phyloP scores from a whole-genome alignment of 768 basidiomycete genomes.

The Russula virescens region DNA sequence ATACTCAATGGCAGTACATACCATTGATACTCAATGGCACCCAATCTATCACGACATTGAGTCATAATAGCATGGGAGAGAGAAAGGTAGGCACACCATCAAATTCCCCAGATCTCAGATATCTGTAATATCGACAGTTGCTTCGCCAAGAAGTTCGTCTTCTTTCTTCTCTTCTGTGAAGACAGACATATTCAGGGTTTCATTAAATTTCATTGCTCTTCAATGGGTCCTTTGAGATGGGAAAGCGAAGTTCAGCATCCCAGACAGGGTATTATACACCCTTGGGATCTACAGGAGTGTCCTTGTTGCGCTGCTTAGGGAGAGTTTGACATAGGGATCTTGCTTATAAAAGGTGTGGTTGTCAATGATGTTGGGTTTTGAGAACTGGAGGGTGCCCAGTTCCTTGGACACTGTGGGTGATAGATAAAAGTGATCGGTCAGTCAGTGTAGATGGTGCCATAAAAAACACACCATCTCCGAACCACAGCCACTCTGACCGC shows the following conservation, averaged over 20 bases:
- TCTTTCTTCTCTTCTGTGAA: conserved; percentile 76
- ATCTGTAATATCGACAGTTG: conserved; percentile 65
- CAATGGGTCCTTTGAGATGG: conserved; percentile 50
- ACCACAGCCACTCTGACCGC: too few relatives aligned
- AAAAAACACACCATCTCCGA: too few relatives aligned
- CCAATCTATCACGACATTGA: conserved; percentile 49
- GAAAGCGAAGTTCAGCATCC: conserved; percentile 84
- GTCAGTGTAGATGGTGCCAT: too few relatives aligned
- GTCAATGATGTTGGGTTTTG: conserved; percentile 75
- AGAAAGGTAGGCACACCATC: conserved; percentile 60
- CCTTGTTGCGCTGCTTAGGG: conserved; percentile 52
- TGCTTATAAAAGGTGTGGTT: conserved; percentile 87
- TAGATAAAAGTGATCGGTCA: not conserved
- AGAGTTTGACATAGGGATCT: conserved; percentile 72
- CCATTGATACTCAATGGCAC: conserved; percentile 53
- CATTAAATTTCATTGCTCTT: conserved; percentile 55
- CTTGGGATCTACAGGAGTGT: conserved; percentile 68
- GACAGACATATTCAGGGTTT: conserved; percentile 68
- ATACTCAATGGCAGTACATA: too few relatives aligned
- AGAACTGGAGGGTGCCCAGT: conserved; percentile 77
- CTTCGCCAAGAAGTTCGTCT: conserved; percentile 71
- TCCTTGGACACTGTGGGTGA: conserved; percentile 19
- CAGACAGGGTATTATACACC: conserved; percentile 93
- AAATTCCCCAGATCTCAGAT: conserved; percentile 85
- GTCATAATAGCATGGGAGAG: not conserved